Evolutionary conservation across 371 early-diverging fungal genomes (phyloP), one percentile per base, ranked within the genome.

Genomic region (Mucor mucedo): DNA sequence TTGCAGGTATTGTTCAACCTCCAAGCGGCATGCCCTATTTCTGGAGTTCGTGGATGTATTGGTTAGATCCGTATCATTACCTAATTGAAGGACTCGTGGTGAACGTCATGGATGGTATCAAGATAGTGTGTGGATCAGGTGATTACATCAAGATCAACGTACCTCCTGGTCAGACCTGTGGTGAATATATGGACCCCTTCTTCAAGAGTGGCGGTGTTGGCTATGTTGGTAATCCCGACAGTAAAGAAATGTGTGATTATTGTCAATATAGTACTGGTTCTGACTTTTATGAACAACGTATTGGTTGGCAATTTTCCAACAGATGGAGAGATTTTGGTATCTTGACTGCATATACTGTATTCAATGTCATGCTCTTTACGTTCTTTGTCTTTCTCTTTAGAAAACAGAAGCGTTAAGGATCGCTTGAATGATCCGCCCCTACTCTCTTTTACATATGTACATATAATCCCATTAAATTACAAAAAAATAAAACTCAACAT

Each of bases 41-140:
- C 72, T 93, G 91, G 91, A 75, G 84, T 5, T 60, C 78, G 0
- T 91, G 91, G 91, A 87, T 94, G 84, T 92, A 91, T 68, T 88
- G 86, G 83, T 60, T 38, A 13, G 86, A 86, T 62, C 91, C 91
- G 3, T 88, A 87, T 70, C 86, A 86, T 52, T 92, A 94, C 65
- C 71, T 87, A 1, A 80, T 91, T 38, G 93, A 93, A 66, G 92
- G 88, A 33, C 71, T 91, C 7, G 78, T 92, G 10, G 82, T 85
- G 53, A 91, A 87, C 61, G 90, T 86, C 38, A 71, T 94, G 64
- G 76, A 84, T 21, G 73, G 72, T 10, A 70, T 84, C 3, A 50
- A 60, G 5, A 78, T 91, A 4, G 35, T 52, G 1, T 94, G 94
- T 69, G 58, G 64, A 4, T 63, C 49, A 0, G 45, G 57, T 3